Percentiles rank a stretch among this genome's conserved stretches.
Evolutionary conservation across 257 asterid species (phyloP).

Genomic region (Handroanthus guayacan): DNA sequence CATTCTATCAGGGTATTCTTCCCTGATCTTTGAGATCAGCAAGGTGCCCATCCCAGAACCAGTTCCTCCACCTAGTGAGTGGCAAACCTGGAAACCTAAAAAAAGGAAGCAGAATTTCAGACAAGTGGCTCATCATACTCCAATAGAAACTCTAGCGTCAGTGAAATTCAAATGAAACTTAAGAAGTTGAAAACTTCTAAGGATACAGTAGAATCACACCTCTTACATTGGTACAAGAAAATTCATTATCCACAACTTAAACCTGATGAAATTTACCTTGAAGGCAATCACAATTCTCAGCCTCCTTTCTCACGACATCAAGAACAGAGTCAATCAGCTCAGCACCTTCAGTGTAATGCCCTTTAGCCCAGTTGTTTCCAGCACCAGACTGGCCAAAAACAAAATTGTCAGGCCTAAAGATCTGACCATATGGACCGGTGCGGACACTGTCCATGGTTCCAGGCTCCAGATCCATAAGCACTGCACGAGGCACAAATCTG

Average conservation of each 20-base stretch:
- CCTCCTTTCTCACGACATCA: conserved; percentile 83
- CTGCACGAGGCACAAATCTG: conserved; percentile 87
- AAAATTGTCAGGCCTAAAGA: conserved; percentile 74
- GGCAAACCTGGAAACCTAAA: conserved; percentile 80
- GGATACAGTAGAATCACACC: neutral
- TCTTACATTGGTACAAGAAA: neutral
- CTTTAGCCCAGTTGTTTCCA: conserved; percentile 80
- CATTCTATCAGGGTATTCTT: conserved; percentile 85
- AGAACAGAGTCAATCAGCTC: conserved; percentile 84
- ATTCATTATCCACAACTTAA: neutral
- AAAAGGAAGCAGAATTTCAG: neutral
- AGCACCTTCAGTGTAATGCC: conserved; percentile 85
- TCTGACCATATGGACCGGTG: conserved; percentile 82
- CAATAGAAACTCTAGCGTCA: neutral
- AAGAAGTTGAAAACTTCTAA: conserved; percentile 6
- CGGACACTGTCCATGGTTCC: conserved; percentile 95
- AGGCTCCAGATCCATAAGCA: conserved; percentile 95
- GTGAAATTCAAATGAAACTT: neutral
- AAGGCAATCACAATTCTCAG: conserved; percentile 83
- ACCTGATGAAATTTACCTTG: conserved; percentile 51
- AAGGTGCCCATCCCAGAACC: conserved; percentile 87
- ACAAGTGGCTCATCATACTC: neutral
- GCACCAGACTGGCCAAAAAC: conserved; percentile 81
- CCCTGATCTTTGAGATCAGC: conserved; percentile 77
- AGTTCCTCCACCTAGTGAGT: conserved; percentile 85